phyloP scores from a whole-genome alignment of 306 rosid species.

The Fragaria ananassa region DNA sequence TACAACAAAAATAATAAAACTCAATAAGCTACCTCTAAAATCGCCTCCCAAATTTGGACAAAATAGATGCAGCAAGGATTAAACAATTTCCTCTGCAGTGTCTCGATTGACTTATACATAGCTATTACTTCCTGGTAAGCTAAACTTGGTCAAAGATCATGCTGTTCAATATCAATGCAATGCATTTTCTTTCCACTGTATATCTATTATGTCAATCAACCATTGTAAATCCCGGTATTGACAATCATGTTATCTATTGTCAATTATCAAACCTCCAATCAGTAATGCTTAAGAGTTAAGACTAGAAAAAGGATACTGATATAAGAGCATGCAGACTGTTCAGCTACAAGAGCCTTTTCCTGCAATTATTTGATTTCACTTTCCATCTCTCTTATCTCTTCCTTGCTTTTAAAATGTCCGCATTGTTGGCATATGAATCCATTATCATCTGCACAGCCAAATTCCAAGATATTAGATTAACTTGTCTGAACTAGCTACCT shows the following conservation, averaged over 20 bases:
- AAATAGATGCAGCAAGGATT: conserved; percentile 63
- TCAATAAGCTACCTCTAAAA: conserved; percentile 53
- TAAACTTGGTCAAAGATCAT: conserved; percentile 56
- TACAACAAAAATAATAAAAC: conserved; percentile 7
- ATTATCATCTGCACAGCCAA: conserved; percentile 47
- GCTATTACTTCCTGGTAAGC: conserved; percentile 56
- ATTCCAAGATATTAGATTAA: conserved; percentile 6
- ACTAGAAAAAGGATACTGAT: conserved; percentile 56
- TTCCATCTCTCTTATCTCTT: conserved; percentile 52
- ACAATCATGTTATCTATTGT: not conserved
- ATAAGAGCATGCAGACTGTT: conserved; percentile 21
- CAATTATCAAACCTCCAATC: not conserved
- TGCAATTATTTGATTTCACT: conserved; percentile 55
- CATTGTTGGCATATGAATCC: conserved; percentile 79
- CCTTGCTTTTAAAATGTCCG: conserved; percentile 62
- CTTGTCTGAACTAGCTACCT: conserved; percentile 1
- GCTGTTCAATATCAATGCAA: conserved; percentile 22
- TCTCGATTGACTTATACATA: conserved; percentile 50
- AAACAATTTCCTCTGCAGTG: conserved; percentile 55
- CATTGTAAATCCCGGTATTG: not conserved
- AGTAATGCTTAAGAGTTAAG: conserved; percentile 19
- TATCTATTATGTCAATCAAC: not conserved
- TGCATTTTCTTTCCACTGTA: conserved; percentile 3
- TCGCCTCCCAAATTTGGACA: conserved; percentile 75
- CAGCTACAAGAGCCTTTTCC: conserved; percentile 42